phyloP scores from a whole-genome alignment of 2,329 filamentous ascomycete species.

The Neoarthrinium moseri region DNA sequence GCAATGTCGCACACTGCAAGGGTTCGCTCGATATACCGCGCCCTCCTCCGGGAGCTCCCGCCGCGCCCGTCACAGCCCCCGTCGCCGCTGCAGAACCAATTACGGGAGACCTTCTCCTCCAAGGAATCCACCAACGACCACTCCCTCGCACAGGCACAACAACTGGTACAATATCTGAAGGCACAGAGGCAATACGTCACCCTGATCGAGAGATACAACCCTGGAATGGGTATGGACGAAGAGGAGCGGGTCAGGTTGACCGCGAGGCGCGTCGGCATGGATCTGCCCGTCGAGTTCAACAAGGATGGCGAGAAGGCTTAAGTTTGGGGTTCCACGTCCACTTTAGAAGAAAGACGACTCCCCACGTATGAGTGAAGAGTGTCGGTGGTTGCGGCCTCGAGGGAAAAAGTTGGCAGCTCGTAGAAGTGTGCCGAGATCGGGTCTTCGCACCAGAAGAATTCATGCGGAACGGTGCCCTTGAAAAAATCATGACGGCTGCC shows the following conservation, averaged over 20 bases:
- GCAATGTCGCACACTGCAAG: slow-evolving; percentile 42
- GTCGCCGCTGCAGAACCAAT: slow-evolving; percentile 67
- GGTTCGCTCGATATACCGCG: slow-evolving; percentile 80
- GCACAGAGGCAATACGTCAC: slow-evolving; percentile 83
- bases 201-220: slow-evolving; percentile 89
- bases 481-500: too few relatives aligned
- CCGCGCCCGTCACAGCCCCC: slow-evolving; percentile 57
- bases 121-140: slow-evolving; percentile 26
- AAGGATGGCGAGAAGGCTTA: slow-evolving; percentile 14
- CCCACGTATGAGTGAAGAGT: too few relatives aligned
- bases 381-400: too few relatives aligned
- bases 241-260: slow-evolving; percentile 82
- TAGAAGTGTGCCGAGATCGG: too few relatives aligned
- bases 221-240: slow-evolving; percentile 82
- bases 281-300: slow-evolving; percentile 68
- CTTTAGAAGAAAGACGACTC: too few relatives aligned
- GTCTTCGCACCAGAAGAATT: too few relatives aligned
- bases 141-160: slow-evolving; percentile 59
- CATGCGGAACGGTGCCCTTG: too few relatives aligned
- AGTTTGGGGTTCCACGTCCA: too few relatives aligned
- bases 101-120: slow-evolving; percentile 62
- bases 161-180: slow-evolving; percentile 76
- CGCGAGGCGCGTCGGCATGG: slow-evolving; percentile 85
- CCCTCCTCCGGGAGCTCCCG: slow-evolving; percentile 85
- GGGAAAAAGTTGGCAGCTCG: too few relatives aligned